Evolutionary conservation across 176 grass and related monocot species (phyloP).

Genomic region (Aegilops bicornis): DNA sequence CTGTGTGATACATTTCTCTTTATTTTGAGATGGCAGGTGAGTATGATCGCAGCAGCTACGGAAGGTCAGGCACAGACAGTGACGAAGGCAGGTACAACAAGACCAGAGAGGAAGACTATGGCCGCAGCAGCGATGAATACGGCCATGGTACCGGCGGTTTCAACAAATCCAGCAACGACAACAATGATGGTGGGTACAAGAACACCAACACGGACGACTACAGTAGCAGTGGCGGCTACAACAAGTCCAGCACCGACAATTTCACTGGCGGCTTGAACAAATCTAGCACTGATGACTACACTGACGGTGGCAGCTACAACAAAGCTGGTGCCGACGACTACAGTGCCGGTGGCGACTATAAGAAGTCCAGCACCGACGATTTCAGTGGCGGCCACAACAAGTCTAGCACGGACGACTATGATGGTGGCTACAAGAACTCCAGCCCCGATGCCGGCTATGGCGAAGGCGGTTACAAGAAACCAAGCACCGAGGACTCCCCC

Average conservation of each 20-base stretch:
- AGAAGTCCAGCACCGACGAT: not conserved
- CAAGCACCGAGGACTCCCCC: not conserved
- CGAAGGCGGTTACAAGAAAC: not conserved
- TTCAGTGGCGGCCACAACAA: not conserved
- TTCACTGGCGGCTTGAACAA: not conserved
- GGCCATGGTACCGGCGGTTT: not conserved
- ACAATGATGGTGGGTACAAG: not conserved
- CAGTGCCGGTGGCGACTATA: not conserved
- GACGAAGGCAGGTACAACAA: not conserved
- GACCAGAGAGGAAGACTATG: not conserved
- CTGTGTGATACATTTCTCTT: not conserved
- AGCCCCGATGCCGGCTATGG: not conserved
- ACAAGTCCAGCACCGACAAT: not conserved
- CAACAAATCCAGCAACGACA: conserved; percentile 7
- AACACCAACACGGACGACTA: not conserved
- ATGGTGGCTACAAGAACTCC: not conserved
- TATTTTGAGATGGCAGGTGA: conserved; percentile 14
- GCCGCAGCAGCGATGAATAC: not conserved
- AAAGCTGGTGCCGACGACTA: not conserved
- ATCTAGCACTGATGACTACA: not conserved
- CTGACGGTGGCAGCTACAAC: not conserved
- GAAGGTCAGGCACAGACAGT: not conserved
- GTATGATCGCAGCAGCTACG: conserved; percentile 24
- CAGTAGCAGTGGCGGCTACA: not conserved
- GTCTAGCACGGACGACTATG: not conserved